Conservation (phyloP, 2,329 filamentous ascomycete species). For the Colletotrichum sansevieriae region DNA sequence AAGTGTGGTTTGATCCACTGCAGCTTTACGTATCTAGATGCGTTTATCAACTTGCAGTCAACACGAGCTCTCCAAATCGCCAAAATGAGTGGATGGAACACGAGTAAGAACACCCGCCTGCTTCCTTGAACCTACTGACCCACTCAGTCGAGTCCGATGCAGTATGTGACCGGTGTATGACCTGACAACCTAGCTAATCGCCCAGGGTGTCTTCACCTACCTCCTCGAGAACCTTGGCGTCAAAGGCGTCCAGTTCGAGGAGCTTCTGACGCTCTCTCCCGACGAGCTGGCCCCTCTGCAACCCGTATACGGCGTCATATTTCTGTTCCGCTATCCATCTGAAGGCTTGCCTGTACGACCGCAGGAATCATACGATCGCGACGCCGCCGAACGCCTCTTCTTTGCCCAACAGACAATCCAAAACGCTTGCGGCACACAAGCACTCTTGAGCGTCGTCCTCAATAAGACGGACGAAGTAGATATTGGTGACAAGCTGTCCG, state of each 20-base stretch:
- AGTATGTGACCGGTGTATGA: slow-evolving; percentile 63
- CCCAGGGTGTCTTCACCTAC: slow-evolving; percentile 93
- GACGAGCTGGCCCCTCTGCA: slow-evolving; percentile 78
- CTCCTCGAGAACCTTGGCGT: slow-evolving; percentile 93
- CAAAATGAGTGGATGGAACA: slow-evolving; percentile 90
- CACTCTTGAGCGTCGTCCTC: slow-evolving; percentile 89
- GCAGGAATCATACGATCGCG: slow-evolving; percentile 75
- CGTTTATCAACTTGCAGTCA: neutral
- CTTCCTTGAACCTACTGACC: slow-evolving; percentile 26
- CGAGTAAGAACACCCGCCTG: slow-evolving; percentile 66
- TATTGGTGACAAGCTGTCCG: slow-evolving; percentile 76
- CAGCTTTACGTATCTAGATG: slow-evolving; percentile 34
- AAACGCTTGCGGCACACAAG: slow-evolving; percentile 97
- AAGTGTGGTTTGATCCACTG: slow-evolving; percentile 17
- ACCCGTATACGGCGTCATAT: slow-evolving; percentile 94
- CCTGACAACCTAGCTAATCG: slow-evolving; percentile 14
- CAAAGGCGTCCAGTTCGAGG: slow-evolving; percentile 95
- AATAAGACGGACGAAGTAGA: slow-evolving; percentile 82
- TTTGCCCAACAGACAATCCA: slow-evolving; percentile 98
- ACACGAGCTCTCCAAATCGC: slow-evolving; percentile 5
- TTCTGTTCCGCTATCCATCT: slow-evolving; percentile 96
- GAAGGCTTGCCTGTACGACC: slow-evolving; percentile 65
- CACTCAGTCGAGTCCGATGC: slow-evolving; percentile 88
- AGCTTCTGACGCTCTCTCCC: slow-evolving; percentile 89
- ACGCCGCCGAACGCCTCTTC: slow-evolving; percentile 83